phyloP scores from a whole-genome alignment of 352 stramenopile genomes.

The Phytophthora europaea region DNA sequence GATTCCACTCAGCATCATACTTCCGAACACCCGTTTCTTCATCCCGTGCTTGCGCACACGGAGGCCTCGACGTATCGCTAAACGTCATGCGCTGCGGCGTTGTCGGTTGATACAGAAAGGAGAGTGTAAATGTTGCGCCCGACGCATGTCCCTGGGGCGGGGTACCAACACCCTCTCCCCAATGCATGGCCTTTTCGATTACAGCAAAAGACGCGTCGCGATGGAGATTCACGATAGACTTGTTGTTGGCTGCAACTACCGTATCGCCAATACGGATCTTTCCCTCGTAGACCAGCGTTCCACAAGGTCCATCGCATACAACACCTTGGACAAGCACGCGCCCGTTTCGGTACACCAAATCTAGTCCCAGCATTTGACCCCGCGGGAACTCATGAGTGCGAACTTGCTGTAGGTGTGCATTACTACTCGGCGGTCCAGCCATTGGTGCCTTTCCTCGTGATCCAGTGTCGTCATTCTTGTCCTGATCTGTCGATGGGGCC shows the following conservation, averaged over 20 bases:
- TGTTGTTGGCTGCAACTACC: constrained; percentile 78
- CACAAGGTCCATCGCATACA: constrained; percentile 71
- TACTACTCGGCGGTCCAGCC: constrained; percentile 15
- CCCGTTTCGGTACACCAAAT: constrained; percentile 84
- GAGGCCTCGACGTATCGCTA: constrained; percentile 33
- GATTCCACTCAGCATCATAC: constrained; percentile 88
- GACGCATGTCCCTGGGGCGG: constrained; percentile 24
- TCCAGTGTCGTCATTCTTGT: constrained; percentile 23
- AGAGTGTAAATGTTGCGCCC: constrained; percentile 62
- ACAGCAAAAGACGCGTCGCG: constrained; percentile 81
- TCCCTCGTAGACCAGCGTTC: constrained; percentile 65
- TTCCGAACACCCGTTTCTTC: constrained; percentile 40
- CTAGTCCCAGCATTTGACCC: constrained; percentile 73
- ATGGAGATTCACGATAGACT: constrained; percentile 87
- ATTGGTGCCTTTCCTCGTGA: constrained; percentile 13
- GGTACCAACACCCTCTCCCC: constrained; percentile 29
- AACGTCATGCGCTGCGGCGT: constrained; percentile 41
- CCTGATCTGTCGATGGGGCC: constrained; percentile 15
- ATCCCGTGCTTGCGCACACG: constrained; percentile 36
- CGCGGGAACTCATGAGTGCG: constrained; percentile 70
- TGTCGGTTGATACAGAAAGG: constrained; percentile 73
- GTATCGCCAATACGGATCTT: constrained; percentile 85
- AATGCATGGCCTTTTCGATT: constrained; percentile 72
- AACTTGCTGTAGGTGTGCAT: constrained; percentile 60
- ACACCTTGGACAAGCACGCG: constrained; percentile 84